Evolutionary conservation across 768 basidiomycete species (phyloP), one percentile per base, ranked within the genome.

Genomic region (Leucocoprinus sp.): DNA sequence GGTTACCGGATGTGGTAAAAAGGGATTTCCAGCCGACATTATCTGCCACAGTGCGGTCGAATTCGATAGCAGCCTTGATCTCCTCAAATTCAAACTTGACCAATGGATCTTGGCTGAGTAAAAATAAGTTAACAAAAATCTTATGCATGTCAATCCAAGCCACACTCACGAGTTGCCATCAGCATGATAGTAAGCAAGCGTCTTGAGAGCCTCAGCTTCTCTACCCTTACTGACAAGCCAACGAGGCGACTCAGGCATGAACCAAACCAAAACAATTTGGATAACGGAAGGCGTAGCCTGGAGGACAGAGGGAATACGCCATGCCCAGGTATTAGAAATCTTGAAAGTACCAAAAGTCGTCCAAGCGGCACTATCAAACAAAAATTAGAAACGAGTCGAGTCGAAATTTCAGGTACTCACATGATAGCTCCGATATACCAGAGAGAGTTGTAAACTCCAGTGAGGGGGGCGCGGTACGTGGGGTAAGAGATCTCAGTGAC

Each of bases 401-500:
- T 1, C 7, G 29, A 15, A 23, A 15, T 31, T 22, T 12, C 40
- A 42, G 17, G 24, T 26, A 67, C 76, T 35, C 52, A 82, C 79
- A 89, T 57, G 58, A 90, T 87, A 45, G 85, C 71, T 48, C 89
- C 89, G 12, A 82, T 80, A 60, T 87, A 88, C 87, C 89, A 91
- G 50, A 89, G 79, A 23, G 85, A 82, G 69, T 89, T 87, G 69
- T 85, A 88, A 40, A 78, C 64, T 2, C 84, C 80, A 11, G 85
- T 91, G 48, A 93, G 63, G 26, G 80, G 79, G 11, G 80, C 83
- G 53, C 90, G 87, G 62, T 93, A 83, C 8, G 75, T 68, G 12
- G 89, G 90, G 60, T 91, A 91, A 1, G 89, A 73, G n/a, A 92
- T 64, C 64, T 93, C 90, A 39, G 87, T 83, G 44, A 92, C 79